Conservation (phyloP, 1,139 yeast species). For the Kodamaea suecica region DNA sequence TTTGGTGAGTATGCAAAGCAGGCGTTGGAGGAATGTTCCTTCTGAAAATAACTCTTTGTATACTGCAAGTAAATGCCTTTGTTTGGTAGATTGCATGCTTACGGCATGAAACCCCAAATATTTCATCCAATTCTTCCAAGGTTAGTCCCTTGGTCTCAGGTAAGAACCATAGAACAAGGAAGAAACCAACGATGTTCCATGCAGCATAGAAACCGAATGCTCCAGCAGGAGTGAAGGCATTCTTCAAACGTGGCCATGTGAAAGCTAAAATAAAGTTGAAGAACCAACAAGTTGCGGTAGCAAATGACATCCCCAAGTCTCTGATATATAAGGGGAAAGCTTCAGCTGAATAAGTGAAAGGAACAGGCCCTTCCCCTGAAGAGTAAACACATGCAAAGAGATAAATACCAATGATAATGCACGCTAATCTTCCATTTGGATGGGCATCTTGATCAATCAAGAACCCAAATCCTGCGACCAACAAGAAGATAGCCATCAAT, state of each 20-base stretch:
- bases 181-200: conserved; percentile 76
- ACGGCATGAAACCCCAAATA: conserved; percentile 54
- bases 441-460: conserved; percentile 49
- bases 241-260: conserved; percentile 75
- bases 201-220: conserved; percentile 90
- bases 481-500: conserved; percentile 61
- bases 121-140: conserved; percentile 70
- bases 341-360: conserved; percentile 86
- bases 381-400: conserved; percentile 73
- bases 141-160: conserved; percentile 72
- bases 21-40: conserved; percentile 47
- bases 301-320: conserved; percentile 82
- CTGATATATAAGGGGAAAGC: conserved; percentile 82
- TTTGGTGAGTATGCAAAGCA: conserved; percentile 54
- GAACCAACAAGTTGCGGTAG: conserved; percentile 84
- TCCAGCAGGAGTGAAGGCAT: conserved; percentile 71
- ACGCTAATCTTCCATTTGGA: conserved; percentile 55
- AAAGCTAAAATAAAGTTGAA: conserved; percentile 77
- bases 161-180: conserved; percentile 60
- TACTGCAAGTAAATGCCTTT: conserved; percentile 37
- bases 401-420: conserved; percentile 70
- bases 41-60: conserved; percentile 43
- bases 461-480: conserved; percentile 76
- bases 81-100: conserved; percentile 58
- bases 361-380: conserved; percentile 88